phyloP scores from a whole-genome alignment of 345 rosid species.

The Kernera saxatilis region DNA sequence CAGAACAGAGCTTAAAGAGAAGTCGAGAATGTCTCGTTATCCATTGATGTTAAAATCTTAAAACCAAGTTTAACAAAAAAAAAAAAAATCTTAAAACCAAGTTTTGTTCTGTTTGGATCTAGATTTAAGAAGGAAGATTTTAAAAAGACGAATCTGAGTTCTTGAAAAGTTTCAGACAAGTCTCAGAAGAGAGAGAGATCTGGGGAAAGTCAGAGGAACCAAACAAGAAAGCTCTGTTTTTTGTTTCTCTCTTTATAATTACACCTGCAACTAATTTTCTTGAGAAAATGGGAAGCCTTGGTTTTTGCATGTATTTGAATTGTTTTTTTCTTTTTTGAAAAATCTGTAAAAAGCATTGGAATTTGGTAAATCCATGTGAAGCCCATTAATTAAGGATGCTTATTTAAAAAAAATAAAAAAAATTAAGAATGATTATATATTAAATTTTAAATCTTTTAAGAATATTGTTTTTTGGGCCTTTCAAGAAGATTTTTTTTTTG shows the following conservation, averaged over 20 bases:
- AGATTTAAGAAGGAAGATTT: neutral
- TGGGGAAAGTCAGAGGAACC: conserved; percentile 20
- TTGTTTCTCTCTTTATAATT: neutral
- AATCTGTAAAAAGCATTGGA: conserved; percentile 1
- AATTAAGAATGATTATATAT: neutral
- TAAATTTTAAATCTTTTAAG: neutral
- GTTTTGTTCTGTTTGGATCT: neutral
- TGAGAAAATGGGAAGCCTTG: conserved; percentile 22
- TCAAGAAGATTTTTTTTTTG: no score
- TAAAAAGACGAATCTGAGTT: neutral
- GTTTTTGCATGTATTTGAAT: conserved; percentile 5
- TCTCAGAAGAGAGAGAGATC: neutral
- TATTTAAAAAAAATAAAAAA: neutral
- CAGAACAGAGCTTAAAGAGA: conserved; percentile 1
- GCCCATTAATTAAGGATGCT: conserved; percentile 21
- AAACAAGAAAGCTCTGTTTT: conserved; percentile 5
- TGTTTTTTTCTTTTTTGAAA: neutral
- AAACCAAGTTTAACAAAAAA: neutral
- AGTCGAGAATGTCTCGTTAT: neutral
- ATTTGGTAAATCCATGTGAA: conserved; percentile 26
- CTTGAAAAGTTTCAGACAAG: conserved; percentile 10
- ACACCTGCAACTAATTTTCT: conserved; percentile 22
- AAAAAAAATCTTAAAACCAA: neutral
- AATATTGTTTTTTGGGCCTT: no score
- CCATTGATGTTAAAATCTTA: conserved; percentile 8